Percentiles rank a stretch among this genome's conserved stretches.
Conservation (phyloP, 2,329 filamentous ascomycete species). For the Penicillium vulpinum region DNA sequence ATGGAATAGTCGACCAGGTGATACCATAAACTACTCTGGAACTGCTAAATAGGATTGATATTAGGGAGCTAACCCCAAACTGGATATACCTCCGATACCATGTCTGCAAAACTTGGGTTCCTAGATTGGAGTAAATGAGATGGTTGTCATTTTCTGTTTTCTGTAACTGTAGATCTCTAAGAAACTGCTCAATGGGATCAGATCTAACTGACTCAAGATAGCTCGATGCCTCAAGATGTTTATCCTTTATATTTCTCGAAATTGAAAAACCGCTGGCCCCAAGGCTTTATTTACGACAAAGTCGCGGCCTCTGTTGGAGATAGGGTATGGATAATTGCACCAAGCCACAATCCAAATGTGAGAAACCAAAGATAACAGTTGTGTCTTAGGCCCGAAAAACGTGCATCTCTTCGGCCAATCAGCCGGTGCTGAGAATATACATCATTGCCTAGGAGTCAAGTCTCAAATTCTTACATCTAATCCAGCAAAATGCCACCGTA, state of each 20-base stretch:
- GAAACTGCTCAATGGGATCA: too few relatives aligned
- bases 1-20: too few relatives aligned
- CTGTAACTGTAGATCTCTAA: too few relatives aligned
- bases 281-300: slow-evolving; percentile 29
- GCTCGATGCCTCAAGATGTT: not conserved
- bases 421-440: slow-evolving; percentile 22
- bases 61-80: too few relatives aligned
- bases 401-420: slow-evolving; percentile 32
- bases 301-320: slow-evolving; percentile 35
- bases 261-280: too few relatives aligned
- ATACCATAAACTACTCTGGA: too few relatives aligned
- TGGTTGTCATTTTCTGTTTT: not conserved
- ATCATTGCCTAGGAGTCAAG: slow-evolving; percentile 5
- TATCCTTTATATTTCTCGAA: too few relatives aligned
- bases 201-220: too few relatives aligned
- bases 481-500: slow-evolving; percentile 8
- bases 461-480: slow-evolving; percentile 9
- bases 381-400: slow-evolving; percentile 7
- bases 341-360: too few relatives aligned
- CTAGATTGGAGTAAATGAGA: not conserved
- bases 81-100: too few relatives aligned
- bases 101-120: too few relatives aligned
- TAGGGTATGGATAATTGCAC: slow-evolving; percentile 8
- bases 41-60: too few relatives aligned
- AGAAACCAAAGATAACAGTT: not conserved